phyloP scores from a whole-genome alignment of 2,329 filamentous ascomycete genomes.

The Diplodia seriata region DNA sequence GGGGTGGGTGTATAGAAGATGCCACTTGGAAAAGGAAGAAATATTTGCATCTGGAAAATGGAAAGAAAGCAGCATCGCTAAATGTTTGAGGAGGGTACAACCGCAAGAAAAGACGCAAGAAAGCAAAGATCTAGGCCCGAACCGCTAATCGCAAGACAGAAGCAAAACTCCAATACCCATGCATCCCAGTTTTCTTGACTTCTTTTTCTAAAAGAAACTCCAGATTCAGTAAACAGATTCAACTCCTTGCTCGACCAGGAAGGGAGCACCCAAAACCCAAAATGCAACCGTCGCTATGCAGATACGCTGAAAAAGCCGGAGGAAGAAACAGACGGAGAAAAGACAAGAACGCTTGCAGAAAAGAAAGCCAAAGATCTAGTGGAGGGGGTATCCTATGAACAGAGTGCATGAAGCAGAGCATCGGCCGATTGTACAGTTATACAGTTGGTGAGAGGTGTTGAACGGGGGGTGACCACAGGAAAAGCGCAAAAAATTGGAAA shows the following conservation, averaged over 20 bases:
- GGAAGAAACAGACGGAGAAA: neutral
- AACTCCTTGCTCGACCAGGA: conserved; percentile 15
- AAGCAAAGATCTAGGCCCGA: neutral
- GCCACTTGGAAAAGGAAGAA: neutral
- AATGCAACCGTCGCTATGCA: conserved; percentile 31
- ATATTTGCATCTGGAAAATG: neutral
- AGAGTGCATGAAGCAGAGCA: neutral
- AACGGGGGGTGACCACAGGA: neutral
- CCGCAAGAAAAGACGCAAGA: neutral
- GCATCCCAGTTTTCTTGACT: neutral
- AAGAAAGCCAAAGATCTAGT: conserved; percentile 1
- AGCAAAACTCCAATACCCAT: conserved; percentile 1
- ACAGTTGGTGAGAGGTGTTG: neutral
- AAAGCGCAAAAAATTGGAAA: neutral
- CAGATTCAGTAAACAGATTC: neutral
- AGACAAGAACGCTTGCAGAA: neutral
- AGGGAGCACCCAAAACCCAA: conserved; percentile 5
- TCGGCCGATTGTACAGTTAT: conserved; percentile 18
- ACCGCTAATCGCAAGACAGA: neutral
- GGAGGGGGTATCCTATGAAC: conserved; percentile 14
- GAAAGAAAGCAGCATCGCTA: neutral
- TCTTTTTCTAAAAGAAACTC: neutral
- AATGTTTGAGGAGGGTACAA: neutral
- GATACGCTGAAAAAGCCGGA: conserved; percentile 11
- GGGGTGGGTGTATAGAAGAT: neutral